Conservation (phyloP, 108 stramenopile species). For the Aureococcus anophagefferens region DNA sequence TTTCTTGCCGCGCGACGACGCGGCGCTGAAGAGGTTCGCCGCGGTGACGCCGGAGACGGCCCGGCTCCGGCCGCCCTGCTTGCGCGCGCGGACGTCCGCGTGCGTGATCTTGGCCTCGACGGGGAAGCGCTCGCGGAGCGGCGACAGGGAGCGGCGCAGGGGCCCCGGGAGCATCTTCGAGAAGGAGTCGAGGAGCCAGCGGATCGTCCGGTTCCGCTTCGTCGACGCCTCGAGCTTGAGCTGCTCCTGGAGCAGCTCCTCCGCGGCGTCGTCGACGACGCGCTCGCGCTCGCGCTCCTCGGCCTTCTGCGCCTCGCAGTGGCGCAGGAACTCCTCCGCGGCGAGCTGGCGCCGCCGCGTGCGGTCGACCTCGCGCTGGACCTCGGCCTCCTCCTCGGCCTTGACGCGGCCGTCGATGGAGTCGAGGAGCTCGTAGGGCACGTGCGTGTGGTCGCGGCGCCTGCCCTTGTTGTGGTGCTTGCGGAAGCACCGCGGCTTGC, state of each 20-base stretch:
- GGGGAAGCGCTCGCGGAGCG: too few species aligned
- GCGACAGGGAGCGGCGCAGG: too few species aligned
- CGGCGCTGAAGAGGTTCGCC: too few species aligned
- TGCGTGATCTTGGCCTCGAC: too few species aligned
- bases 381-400: neutral
- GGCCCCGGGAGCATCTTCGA: too few species aligned
- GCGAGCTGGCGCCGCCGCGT: neutral
- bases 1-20: too few species aligned
- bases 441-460: neutral
- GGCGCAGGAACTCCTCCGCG: neutral
- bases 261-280: neutral
- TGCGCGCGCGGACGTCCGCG: too few species aligned
- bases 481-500: slow-evolving; percentile 12
- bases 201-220: too few species aligned
- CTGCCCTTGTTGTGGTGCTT: slow-evolving; percentile 11
- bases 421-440: slow-evolving; percentile 6
- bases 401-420: neutral
- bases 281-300: neutral
- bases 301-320: neutral
- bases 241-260: neutral
- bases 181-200: too few species aligned
- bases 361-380: neutral
- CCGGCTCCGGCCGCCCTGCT: too few species aligned
- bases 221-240: neutral
- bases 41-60: too few species aligned